These are phyloP conservation scores for Hymenoscyphus repandus DNA, from an alignment of 2,329 filamentous ascomycete species.

Conservation along the genomic window DNA sequence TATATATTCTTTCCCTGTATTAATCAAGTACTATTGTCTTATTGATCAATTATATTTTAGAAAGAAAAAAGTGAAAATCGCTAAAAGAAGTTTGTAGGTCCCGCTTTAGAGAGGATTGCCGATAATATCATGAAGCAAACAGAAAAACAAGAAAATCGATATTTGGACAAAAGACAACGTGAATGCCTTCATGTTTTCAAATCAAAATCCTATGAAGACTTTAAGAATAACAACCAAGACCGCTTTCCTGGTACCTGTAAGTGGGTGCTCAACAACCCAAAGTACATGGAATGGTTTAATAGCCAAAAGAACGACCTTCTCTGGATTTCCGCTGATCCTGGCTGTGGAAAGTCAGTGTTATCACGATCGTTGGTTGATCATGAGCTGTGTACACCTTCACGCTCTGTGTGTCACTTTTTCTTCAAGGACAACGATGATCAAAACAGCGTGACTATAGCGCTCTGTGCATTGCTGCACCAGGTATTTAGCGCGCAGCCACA, in stretches of 20 bases:
- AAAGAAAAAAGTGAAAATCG: no score
- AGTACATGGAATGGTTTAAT: constrained; percentile 30
- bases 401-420: constrained; percentile 32
- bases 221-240: constrained; percentile 28
- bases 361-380: constrained; percentile 32
- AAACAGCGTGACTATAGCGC: no score
- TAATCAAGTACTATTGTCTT: no score
- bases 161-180: no score
- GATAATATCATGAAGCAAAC: no score
- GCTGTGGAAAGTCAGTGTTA: constrained; percentile 37
- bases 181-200: constrained; percentile 37
- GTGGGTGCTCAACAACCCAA: constrained; percentile 32
- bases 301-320: constrained; percentile 26
- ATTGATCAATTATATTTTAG: no score
- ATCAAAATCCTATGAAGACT: constrained; percentile 28
- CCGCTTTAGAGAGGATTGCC: no score
- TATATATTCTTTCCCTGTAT: no score
- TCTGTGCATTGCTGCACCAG: constrained; percentile 37
- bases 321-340: constrained; percentile 36
- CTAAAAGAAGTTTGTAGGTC: no score
- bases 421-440: constrained; percentile 40
- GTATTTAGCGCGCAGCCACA: constrained; percentile 31
- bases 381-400: constrained; percentile 24
- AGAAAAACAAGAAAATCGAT: no score
- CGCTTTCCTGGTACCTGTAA: constrained; percentile 28